These are phyloP conservation scores for Limonium bicolor DNA, from an alignment of 148 eudicot species.

Conservation along the genomic window DNA sequence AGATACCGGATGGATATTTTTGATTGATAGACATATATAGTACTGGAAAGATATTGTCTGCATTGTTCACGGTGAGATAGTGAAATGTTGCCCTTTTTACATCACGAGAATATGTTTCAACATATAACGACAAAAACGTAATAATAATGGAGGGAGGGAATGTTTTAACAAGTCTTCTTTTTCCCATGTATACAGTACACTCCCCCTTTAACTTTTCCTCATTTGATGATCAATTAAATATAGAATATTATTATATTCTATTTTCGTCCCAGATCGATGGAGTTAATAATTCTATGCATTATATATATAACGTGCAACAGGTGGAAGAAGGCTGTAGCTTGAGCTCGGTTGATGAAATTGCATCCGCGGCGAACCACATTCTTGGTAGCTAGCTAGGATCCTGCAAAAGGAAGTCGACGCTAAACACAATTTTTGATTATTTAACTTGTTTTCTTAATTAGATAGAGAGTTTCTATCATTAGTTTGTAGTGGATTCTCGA, in stretches of 20 bases:
- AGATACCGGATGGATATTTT: not conserved
- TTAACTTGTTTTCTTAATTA: too few relatives aligned
- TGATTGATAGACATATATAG: too few relatives aligned
- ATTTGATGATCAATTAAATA: not conserved
- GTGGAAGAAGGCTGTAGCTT: conserved; percentile 60
- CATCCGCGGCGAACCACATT: conserved; percentile 43
- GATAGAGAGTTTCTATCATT: too few relatives aligned
- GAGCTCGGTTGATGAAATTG: conserved; percentile 56
- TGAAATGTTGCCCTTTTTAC: too few relatives aligned
- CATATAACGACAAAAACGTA: too few relatives aligned
- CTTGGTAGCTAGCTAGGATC: conserved; percentile 23
- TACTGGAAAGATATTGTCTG: too few relatives aligned
- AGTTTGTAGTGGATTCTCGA: too few relatives aligned
- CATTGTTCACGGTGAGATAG: too few relatives aligned
- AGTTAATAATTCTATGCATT: not conserved
- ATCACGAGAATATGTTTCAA: too few relatives aligned
- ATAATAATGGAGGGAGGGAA: too few relatives aligned
- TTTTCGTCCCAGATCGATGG: not conserved
- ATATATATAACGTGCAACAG: conserved; percentile 13
- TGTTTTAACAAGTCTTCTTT: not conserved
- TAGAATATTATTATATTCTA: not conserved
- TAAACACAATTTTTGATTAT: too few relatives aligned
- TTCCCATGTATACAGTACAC: not conserved
- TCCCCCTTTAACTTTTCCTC: not conserved
- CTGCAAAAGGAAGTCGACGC: too few relatives aligned